A percentile compares a stretch with the other conserved stretches of the same genome.
Conservation (phyloP, 2,329 filamentous ascomycete species). For the Tolypocladium album region DNA sequence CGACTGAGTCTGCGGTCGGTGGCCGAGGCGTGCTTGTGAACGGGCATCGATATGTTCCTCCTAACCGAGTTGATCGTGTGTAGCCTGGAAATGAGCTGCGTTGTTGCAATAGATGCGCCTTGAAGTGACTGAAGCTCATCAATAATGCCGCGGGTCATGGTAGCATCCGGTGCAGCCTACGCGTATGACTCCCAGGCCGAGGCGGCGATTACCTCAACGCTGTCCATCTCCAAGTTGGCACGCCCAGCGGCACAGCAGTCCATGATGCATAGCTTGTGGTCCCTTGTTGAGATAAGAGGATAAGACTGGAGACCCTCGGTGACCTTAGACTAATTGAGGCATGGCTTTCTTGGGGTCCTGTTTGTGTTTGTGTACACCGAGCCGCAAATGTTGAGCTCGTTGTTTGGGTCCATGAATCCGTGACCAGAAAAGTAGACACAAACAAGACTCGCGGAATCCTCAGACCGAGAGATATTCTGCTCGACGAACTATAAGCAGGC, state of each 20-base stretch:
- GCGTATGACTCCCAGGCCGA: not conserved
- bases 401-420: not conserved
- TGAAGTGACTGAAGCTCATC: not conserved
- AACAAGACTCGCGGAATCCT: not conserved
- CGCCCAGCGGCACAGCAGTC: not conserved
- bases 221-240: not conserved
- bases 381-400: not conserved
- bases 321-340: not conserved
- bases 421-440: not conserved
- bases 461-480: not conserved
- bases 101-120: not conserved
- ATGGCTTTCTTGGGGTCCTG: not conserved
- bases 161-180: not conserved
- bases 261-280: not conserved
- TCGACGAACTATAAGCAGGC: not conserved
- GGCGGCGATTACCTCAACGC: not conserved
- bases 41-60: not conserved
- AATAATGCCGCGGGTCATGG: not conserved
- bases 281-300: not conserved
- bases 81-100: not conserved
- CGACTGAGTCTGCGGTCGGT: too few relatives aligned
- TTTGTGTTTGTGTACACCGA: not conserved
- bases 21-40: not conserved
- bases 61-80: not conserved
- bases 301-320: not conserved